These are phyloP conservation scores for Cladosporium colombiae DNA, from an alignment of 2,329 filamentous ascomycete species.

Conservation along the genomic window DNA sequence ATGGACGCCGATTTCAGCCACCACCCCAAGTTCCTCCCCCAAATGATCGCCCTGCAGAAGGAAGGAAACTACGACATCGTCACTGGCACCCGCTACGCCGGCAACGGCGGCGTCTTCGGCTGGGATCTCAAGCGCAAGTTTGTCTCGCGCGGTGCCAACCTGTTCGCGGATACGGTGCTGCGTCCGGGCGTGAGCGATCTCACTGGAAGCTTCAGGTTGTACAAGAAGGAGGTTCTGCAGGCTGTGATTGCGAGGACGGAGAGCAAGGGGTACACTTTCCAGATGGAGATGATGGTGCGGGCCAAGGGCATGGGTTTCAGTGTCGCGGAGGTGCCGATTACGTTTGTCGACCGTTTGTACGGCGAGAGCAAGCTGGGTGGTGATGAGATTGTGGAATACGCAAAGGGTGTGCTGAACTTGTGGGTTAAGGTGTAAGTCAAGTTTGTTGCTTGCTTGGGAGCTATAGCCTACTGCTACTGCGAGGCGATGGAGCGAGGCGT, in stretches of 20 bases:
- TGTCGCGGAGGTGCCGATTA: constrained; percentile 93
- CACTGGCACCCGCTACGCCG: constrained; percentile 91
- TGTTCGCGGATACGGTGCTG: constrained; percentile 93
- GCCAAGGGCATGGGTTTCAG: constrained; percentile 94
- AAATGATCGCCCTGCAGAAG: constrained; percentile 84
- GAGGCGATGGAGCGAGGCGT: background rate
- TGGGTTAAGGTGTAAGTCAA: constrained; percentile 50
- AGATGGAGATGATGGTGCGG: constrained; percentile 99
- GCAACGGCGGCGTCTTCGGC: constrained; percentile 81
- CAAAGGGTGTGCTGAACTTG: constrained; percentile 61
- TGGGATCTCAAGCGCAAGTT: constrained; percentile 86
- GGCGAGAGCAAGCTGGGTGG: constrained; percentile 94
- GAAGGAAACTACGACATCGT: constrained; percentile 88
- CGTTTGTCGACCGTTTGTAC: constrained; percentile 92
- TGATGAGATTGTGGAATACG: constrained; percentile 94
- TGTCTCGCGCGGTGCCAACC: constrained; percentile 82
- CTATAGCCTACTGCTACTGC: background rate
- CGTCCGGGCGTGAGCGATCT: constrained; percentile 92
- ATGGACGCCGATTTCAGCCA: constrained; percentile 99
- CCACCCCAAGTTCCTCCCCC: constrained; percentile 97
- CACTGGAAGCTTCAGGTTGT: constrained; percentile 91
- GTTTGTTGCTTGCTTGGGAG: background rate
- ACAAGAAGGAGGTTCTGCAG: constrained; percentile 86
- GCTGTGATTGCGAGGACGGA: constrained; percentile 88
- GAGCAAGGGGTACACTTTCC: constrained; percentile 97